These are phyloP conservation scores for Asterophora parasitica DNA, from an alignment of 768 basidiomycete species.

Conservation along the genomic window DNA sequence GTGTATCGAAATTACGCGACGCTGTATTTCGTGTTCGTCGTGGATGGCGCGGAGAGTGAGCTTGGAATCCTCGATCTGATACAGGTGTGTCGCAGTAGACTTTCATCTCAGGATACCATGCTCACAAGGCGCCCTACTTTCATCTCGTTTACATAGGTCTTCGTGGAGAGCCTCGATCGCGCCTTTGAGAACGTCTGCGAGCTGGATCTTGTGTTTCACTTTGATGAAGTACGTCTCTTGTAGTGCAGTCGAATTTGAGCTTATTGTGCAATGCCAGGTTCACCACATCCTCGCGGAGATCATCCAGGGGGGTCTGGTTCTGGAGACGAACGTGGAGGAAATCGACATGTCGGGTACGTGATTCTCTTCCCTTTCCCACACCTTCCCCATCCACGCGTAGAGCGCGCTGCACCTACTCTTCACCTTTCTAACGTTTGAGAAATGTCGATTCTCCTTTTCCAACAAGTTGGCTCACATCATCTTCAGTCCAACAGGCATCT, in stretches of 20 bases:
- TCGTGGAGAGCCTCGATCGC: conserved; percentile 93
- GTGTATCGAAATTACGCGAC: conserved; percentile 97
- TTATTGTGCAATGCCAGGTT: conserved; percentile 47
- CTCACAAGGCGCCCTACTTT: background rate
- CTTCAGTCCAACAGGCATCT: conserved; percentile 62
- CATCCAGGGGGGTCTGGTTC: conserved; percentile 92
- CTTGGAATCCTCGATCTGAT: conserved; percentile 94
- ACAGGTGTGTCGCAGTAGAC: conserved; percentile 54
- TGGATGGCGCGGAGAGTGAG: conserved; percentile 95
- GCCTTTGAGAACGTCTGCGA: conserved; percentile 99
- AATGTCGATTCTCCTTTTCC: background rate
- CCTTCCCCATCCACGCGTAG: conserved; percentile 7
- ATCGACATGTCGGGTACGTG: conserved; percentile 65
- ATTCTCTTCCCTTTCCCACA: background rate
- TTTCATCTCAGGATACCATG: background rate
- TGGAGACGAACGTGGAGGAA: conserved; percentile 91
- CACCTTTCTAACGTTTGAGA: background rate
- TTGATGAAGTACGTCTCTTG: conserved; percentile 73
- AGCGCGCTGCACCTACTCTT: background rate
- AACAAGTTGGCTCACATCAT: conserved; percentile 7
- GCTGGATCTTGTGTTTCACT: conserved; percentile 96
- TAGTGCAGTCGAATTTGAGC: background rate
- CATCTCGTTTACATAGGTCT: conserved; percentile 54
- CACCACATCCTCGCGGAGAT: conserved; percentile 96
- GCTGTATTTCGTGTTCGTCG: conserved; percentile 94